phyloP scores from a whole-genome alignment of 768 basidiomycete genomes.

The Austroboletus festivus region DNA sequence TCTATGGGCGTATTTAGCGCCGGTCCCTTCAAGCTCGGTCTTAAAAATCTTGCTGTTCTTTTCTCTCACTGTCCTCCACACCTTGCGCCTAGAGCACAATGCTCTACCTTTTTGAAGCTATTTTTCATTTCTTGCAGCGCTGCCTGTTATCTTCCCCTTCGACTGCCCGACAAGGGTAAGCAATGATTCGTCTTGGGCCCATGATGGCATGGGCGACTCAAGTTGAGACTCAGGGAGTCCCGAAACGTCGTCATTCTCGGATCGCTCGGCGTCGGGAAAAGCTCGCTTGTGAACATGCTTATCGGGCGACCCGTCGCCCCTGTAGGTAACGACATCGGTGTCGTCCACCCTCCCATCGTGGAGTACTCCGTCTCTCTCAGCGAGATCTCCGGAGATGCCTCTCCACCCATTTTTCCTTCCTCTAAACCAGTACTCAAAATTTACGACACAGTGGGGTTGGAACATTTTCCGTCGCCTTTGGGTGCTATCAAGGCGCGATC shows the following conservation, averaged over 20 bases:
- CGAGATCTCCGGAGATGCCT: background rate
- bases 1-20: too few relatives aligned
- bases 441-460: constrained; percentile 10
- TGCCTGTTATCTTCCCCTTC: background rate
- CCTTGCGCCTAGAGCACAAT: background rate
- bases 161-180: constrained; percentile 6
- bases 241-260: constrained; percentile 20
- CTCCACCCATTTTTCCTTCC: background rate
- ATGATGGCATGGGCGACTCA: constrained; percentile 1
- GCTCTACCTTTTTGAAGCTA: background rate
- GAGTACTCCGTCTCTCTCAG: constrained; percentile 10
- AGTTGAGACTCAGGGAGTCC: too few relatives aligned
- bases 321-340: constrained; percentile 21
- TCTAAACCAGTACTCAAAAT: too few relatives aligned
- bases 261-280: constrained; percentile 35
- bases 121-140: background rate
- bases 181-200: background rate
- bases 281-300: constrained; percentile 41
- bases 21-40: too few relatives aligned
- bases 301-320: constrained; percentile 23
- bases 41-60: too few relatives aligned
- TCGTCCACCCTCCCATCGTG: constrained; percentile 10
- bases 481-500: constrained; percentile 10
- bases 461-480: constrained; percentile 15
- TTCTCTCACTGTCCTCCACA: background rate